Percentiles rank a stretch among this genome's conserved stretches.
Conservation (phyloP, 208 protist species). For the Zelonia costaricensis region DNA sequence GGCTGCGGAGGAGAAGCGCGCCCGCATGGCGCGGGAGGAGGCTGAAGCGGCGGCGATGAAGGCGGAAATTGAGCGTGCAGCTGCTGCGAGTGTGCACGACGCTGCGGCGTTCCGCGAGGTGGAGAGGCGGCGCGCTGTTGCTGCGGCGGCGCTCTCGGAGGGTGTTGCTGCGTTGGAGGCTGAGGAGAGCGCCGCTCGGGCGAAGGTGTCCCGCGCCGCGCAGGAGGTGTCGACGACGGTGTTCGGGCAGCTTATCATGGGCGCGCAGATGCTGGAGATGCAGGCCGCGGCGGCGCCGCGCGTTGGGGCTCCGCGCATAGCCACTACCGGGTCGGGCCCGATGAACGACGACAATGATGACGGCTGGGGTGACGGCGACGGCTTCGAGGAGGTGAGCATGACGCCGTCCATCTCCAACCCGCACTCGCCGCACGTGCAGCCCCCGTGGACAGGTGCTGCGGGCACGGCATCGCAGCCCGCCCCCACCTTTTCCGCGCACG, state of each 20-base stretch:
- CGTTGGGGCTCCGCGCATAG: no score
- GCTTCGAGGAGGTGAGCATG: constrained; percentile 37
- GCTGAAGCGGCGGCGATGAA: no score
- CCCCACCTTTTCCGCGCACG: background rate
- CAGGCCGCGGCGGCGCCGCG: no score
- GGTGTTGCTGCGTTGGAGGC: background rate
- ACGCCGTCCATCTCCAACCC: background rate
- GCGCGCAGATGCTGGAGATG: constrained; percentile 20
- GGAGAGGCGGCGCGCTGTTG: constrained; percentile 2
- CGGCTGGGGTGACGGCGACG: constrained; percentile 41
- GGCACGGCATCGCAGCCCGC: background rate
- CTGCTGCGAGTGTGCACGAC: no score
- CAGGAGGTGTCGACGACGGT: constrained; percentile 26
- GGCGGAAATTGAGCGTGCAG: no score
- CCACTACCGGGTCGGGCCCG: background rate
- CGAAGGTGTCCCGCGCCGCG: constrained; percentile 26
- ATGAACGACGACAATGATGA: background rate
- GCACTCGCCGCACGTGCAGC: background rate
- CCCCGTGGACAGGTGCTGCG: background rate
- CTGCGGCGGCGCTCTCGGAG: background rate
- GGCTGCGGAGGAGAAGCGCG: constrained; percentile 22
- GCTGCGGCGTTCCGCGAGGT: no score
- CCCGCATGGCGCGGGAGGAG: no score
- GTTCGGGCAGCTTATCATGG: constrained; percentile 28
- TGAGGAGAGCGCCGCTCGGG: constrained; percentile 24